Evolutionary conservation across 495 filamentous ascomycete species (phyloP), one percentile per base, ranked within the genome.

Genomic region (Penicillium diatomitis): DNA sequence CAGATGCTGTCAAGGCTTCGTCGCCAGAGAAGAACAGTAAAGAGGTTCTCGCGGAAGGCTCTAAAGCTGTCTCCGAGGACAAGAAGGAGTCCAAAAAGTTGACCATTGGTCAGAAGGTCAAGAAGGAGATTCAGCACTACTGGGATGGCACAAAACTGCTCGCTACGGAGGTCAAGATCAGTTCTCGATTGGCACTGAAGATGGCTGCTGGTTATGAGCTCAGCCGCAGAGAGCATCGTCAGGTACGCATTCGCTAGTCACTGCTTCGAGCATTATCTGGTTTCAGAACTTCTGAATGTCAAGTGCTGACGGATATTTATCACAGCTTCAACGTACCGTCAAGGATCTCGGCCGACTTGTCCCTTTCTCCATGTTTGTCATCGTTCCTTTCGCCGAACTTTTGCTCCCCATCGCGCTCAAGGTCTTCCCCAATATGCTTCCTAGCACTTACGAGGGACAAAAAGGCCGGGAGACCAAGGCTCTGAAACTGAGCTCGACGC

Each of bases 101-200:
- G 70, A 95, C 94, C 0, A 36, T 97, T 3, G 82, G 79, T 65
- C 88, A 96, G 62, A 95, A 89, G 73, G 78, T 97, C 57, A 97
- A 95, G 76, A 87, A 87, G 61, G 92, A 97, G 63, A 73, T 75
- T 10, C 78, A 83, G 51, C 92, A 99, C 65, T 99, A 97, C 71
- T 97, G 92, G 92, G 92, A 99, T 76, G 92, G 92, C 35, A 99
- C 90, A n/a, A 99, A 99, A 68, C 73, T 99, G 53, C 75, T 99
- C 56, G 88, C 87, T 28, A 86, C 87, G 1, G 92, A 99, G 69
- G 85, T 96, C 49, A 85, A 73, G 66, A 99, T 99, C 61, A 96
- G 90, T 67, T 85, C 82, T 8, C 85, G 85, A 35, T 70, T 99
- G 52, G 92, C 90, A 1, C 64, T 95, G 64, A 96, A 96, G 75